Evolutionary conservation across 2,329 filamentous ascomycete species (phyloP), one percentile per base, ranked within the genome.

Genomic region (Clarireedia hainanense): DNA sequence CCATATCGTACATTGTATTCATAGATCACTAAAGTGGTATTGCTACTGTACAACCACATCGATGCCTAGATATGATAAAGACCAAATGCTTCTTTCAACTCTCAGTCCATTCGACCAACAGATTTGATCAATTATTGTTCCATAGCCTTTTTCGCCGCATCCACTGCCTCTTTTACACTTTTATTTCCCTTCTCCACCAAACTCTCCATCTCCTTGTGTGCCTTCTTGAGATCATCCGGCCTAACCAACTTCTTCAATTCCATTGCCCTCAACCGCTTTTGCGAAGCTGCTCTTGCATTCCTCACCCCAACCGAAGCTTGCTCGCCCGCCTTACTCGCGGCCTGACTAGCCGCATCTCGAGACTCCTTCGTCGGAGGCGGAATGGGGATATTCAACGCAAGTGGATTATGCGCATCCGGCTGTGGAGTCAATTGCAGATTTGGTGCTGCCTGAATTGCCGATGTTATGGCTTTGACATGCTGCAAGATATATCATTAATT

Each of bases 331-430:
- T 67, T 68, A n/a, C 56, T 63, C 24, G 68, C 68, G 6, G 63
- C 61, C 20, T 60, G 60, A 5, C 69, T 57, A n/a, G 66, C 64
- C 24, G 60, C 51, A 56, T 74, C 72, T 26, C 77, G 71, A n/a
- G 75, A 74, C 60, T 82, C 79, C 50, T 77, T 80, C 0, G 80
- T 83, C 0, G 79, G 78, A 5, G 80, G 78, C 1, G 80, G 80
- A 24, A 83, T 75, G 20, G 77, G 75, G 17, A 83, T 72, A 50
- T 77, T 73, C 7, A 83, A 71, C 5, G 79, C 75, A n/a, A 75
- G 71, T 0, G 76, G 71, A 40, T 76, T 76, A 24, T 73, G 70
- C 4, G 74, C 62, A 53, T 79, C 77, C 1, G 75, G 73, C 49
- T 73, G 67, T 0, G 76, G 72, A 56, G 79, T 76, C 0, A 80